A percentile compares a stretch with the other conserved stretches of the same genome.
These are phyloP conservation scores for Trichosanthes cucumerina DNA, from an alignment of 306 rosid species.

Conservation along the genomic window DNA sequence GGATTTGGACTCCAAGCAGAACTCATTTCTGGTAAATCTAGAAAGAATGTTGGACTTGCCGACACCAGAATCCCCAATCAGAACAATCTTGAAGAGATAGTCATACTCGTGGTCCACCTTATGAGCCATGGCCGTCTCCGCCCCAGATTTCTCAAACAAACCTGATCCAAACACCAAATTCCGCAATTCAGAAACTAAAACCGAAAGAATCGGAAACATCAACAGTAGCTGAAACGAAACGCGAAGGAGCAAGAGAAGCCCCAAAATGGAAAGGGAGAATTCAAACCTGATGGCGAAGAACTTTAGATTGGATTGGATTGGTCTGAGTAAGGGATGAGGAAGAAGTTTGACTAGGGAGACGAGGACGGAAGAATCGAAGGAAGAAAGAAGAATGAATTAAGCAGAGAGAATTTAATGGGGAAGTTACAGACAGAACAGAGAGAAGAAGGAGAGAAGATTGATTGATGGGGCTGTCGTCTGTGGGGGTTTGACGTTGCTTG, in stretches of 20 bases:
- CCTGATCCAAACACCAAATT: conserved; percentile 15
- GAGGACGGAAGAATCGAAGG: neutral
- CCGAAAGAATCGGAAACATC: neutral
- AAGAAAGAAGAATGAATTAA: neutral
- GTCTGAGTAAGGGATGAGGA: neutral
- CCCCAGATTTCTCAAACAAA: conserved; percentile 21
- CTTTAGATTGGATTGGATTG: neutral
- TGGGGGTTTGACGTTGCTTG: neutral
- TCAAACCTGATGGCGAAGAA: neutral
- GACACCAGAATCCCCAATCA: conserved; percentile 97
- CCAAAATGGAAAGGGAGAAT: neutral
- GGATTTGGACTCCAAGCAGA: conserved; percentile 94
- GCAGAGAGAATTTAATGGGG: neutral
- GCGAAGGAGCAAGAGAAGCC: neutral
- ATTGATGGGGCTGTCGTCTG: conserved; percentile 1
- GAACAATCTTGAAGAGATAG: conserved; percentile 87
- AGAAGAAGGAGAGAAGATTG: neutral
- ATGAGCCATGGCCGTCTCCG: conserved; percentile 63
- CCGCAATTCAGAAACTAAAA: neutral
- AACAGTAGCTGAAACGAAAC: neutral
- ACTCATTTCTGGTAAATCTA: conserved; percentile 93
- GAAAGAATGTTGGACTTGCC: conserved; percentile 97
- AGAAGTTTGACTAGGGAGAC: neutral
- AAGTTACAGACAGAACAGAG: conserved; percentile 5
- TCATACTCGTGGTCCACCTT: conserved; percentile 96